Conservation (phyloP, 208 protist species). For the Leishmania amazonensis region DNA sequence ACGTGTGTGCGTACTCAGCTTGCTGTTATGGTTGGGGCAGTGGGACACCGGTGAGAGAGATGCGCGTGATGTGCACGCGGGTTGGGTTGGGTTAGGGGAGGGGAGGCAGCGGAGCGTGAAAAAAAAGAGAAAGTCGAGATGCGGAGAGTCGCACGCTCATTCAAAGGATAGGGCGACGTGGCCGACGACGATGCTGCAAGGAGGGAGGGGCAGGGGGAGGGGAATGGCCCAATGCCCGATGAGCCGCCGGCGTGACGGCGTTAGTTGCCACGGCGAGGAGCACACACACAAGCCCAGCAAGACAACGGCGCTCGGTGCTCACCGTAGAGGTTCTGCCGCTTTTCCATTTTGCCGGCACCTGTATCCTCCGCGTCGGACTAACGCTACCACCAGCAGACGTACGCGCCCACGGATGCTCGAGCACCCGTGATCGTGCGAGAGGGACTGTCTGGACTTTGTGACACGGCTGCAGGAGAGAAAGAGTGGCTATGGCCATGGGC, state of each 20-base stretch:
- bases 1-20: constrained; percentile 3
- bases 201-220: background rate
- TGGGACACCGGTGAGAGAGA: no score
- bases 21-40: background rate
- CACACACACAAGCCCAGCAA: background rate
- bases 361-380: background rate
- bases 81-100: background rate
- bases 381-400: background rate
- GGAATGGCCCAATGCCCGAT: background rate
- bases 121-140: background rate
- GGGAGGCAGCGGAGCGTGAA: background rate
- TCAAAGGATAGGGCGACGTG: background rate
- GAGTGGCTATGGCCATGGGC: no score
- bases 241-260: background rate
- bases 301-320: background rate
- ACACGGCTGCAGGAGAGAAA: no score
- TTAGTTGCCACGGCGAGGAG: background rate
- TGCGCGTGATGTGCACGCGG: no score
- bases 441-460: no score
- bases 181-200: background rate
- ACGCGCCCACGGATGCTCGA: background rate
- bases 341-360: background rate
- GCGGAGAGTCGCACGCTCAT: background rate
- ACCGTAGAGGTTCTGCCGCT: background rate
- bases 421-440: background rate